Conservation (phyloP, 2,329 filamentous ascomycete species). For the Penicillium polonicum region DNA sequence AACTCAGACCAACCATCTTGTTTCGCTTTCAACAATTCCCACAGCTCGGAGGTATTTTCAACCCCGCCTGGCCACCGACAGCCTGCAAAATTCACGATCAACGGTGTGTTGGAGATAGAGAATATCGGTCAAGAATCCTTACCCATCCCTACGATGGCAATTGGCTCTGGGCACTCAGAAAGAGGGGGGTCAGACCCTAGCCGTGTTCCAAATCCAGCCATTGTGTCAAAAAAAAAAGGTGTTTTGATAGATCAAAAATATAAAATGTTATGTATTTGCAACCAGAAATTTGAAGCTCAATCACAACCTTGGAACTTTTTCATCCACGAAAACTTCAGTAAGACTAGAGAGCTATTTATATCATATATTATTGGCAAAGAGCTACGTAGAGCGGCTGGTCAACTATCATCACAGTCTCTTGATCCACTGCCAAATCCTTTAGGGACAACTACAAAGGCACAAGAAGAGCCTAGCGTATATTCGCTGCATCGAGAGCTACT, state of each 20-base stretch:
- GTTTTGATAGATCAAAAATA: too few species aligned
- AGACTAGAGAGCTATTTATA: background rate
- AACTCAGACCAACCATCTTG: slow-evolving; percentile 34
- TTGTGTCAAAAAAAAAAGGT: background rate
- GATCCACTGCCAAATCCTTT: too few species aligned
- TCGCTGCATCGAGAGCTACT: too few species aligned
- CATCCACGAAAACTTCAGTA: background rate
- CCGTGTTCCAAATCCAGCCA: background rate
- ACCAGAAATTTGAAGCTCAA: background rate
- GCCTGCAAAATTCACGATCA: background rate
- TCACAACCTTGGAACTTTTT: background rate
- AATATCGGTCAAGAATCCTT: background rate
- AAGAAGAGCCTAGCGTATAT: too few species aligned
- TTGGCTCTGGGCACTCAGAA: slow-evolving; percentile 19
- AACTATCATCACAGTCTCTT: too few species aligned
- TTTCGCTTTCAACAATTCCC: slow-evolving; percentile 32
- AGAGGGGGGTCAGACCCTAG: background rate
- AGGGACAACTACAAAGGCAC: too few species aligned
- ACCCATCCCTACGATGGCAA: slow-evolving; percentile 38
- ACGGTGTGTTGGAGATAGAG: background rate
- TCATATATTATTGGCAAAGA: background rate
- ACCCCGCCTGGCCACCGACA: slow-evolving; percentile 32
- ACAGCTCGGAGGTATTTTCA: slow-evolving; percentile 31
- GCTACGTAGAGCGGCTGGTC: background rate
- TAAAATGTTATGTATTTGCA: background rate